Evolutionary conservation across 108 stramenopile species (phyloP).

Genomic region (Discostella stelligeroides): DNA sequence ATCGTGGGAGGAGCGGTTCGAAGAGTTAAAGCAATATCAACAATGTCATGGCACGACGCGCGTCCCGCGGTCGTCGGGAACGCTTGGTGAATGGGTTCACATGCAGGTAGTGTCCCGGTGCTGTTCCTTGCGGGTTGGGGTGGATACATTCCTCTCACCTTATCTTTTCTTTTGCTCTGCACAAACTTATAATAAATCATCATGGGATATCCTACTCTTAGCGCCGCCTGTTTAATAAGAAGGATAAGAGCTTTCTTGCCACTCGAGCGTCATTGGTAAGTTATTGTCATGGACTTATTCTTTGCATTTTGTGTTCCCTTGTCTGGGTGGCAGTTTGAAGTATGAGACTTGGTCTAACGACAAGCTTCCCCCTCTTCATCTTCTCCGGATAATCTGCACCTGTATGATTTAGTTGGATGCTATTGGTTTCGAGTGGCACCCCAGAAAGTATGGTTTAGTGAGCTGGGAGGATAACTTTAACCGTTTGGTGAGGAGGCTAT

Average conservation of each 20-base stretch:
- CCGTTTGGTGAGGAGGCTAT: not conserved
- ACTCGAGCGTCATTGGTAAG: conserved; percentile 15
- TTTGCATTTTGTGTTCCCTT: too few species aligned
- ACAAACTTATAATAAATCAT: not conserved
- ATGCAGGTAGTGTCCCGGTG: conserved; percentile 23
- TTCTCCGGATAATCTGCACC: too few species aligned
- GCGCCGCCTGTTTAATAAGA: conserved; percentile 20
- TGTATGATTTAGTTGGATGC: not conserved
- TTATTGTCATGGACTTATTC: too few species aligned
- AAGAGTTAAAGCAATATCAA: conserved; percentile 19
- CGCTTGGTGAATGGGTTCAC: conserved; percentile 32
- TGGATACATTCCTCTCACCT: too few species aligned
- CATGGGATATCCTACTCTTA: conserved; percentile 3
- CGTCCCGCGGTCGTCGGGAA: conserved; percentile 29
- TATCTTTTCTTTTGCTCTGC: not conserved
- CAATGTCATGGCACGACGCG: conserved; percentile 18
- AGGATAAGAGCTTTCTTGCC: conserved; percentile 28
- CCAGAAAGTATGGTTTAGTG: conserved; percentile 19
- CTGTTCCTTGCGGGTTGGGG: too few species aligned
- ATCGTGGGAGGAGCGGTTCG: conserved; percentile 29
- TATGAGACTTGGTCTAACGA: too few species aligned
- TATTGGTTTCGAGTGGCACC: conserved; percentile 32
- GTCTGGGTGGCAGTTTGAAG: too few species aligned
- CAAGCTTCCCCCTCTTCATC: not conserved
- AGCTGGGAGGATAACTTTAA: conserved; percentile 25